Percentiles rank a stretch among this genome's conserved stretches.
Evolutionary conservation across 495 filamentous ascomycete genomes (phyloP).

Genomic region (Mytilinidion resinicola): DNA sequence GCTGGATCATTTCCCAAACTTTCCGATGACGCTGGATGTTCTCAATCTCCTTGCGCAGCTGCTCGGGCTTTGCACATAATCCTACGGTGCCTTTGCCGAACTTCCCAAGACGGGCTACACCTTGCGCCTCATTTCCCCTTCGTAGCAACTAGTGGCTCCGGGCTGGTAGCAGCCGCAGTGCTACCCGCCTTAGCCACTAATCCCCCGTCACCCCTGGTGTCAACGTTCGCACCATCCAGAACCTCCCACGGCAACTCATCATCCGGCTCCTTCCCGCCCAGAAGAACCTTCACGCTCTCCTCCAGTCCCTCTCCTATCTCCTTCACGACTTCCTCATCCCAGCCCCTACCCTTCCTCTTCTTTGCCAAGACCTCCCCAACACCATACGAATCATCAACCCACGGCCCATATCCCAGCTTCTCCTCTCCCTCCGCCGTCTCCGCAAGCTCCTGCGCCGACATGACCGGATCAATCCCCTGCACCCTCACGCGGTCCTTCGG

Average conservation of each 20-base stretch:
- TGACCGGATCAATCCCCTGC: slow-evolving; percentile 32
- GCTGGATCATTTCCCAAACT: too few species aligned
- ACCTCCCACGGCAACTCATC: neutral
- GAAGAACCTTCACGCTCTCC: slow-evolving; percentile 1
- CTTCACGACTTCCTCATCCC: slow-evolving; percentile 7
- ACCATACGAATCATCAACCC: slow-evolving; percentile 29
- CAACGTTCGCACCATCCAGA: neutral
- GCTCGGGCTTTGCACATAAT: too few species aligned
- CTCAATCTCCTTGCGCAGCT: too few species aligned
- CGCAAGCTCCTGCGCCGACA: slow-evolving; percentile 26
- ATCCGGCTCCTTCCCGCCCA: neutral
- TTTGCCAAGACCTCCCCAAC: slow-evolving; percentile 14
- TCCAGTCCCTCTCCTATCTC: slow-evolving; percentile 3
- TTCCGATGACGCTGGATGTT: too few species aligned
- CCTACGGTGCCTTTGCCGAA: too few species aligned
- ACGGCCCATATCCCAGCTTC: slow-evolving; percentile 23
- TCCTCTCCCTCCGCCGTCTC: slow-evolving; percentile 24
- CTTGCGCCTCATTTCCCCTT: too few species aligned
- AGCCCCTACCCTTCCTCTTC: slow-evolving; percentile 31
- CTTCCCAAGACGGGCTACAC: too few species aligned
- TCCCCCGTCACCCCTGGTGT: too few species aligned
- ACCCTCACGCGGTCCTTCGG: slow-evolving; percentile 28
- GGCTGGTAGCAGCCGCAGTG: too few species aligned
- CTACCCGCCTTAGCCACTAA: too few species aligned
- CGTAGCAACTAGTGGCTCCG: too few species aligned